Evolutionary conservation across 768 basidiomycete species (phyloP).

Genomic region (Leccinum aurantiacum): DNA sequence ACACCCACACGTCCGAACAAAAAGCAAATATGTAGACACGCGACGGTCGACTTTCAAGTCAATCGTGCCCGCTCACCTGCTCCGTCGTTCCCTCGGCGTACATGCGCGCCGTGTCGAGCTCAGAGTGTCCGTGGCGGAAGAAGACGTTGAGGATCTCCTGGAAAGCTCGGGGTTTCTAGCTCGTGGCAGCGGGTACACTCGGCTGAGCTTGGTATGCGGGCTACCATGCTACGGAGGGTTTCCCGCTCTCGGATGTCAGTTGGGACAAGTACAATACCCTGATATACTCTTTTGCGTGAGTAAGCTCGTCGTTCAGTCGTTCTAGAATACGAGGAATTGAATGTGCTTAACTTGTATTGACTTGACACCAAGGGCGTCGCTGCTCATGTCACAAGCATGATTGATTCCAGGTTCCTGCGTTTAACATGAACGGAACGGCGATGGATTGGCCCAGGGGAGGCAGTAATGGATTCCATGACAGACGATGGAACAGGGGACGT

Average conservation of each 20-base stretch:
- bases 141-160: conserved; percentile 48
- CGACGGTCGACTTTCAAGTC: not conserved
- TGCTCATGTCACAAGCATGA: conserved; percentile 38
- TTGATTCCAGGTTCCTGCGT: too few relatives aligned
- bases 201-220: conserved; percentile 55
- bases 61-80: conserved; percentile 35
- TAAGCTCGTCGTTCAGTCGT: not conserved
- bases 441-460: too few relatives aligned
- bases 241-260: conserved; percentile 51
- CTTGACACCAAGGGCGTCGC: conserved; percentile 49
- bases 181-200: not conserved
- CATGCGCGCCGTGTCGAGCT: conserved; percentile 51
- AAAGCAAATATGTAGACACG: not conserved
- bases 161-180: not conserved
- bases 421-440: too few relatives aligned
- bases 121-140: conserved; percentile 40
- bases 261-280: conserved; percentile 69
- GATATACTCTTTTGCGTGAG: conserved; percentile 66
- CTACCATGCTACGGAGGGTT: conserved; percentile 53
- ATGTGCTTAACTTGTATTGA: not conserved
- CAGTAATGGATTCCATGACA: not conserved
- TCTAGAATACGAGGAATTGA: not conserved
- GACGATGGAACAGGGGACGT: not conserved
- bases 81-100: conserved; percentile 59
- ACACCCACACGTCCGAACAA: not conserved